phyloP scores from a whole-genome alignment of 768 basidiomycete species.

The Podaxis sp. region DNA sequence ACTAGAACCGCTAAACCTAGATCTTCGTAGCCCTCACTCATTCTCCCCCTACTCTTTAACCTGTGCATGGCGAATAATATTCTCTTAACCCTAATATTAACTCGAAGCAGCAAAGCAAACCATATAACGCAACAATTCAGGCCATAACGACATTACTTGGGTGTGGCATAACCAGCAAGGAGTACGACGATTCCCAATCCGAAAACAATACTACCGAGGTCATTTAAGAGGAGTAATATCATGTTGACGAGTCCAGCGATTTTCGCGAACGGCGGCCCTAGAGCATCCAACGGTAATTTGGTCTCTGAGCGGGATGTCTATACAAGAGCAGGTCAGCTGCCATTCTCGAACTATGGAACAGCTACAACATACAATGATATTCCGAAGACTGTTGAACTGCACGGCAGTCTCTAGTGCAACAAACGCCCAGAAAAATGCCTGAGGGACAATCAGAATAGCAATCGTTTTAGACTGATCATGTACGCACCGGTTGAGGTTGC shows the following conservation, averaged over 20 bases:
- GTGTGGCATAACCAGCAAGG: slow-evolving; percentile 43
- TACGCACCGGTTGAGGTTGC: slow-evolving; percentile 50
- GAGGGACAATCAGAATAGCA: background rate
- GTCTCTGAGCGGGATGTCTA: slow-evolving; percentile 57
- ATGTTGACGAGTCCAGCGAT: slow-evolving; percentile 65
- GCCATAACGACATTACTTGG: background rate
- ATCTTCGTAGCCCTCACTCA: background rate
- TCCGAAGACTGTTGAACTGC: slow-evolving; percentile 70
- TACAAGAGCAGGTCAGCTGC: slow-evolving; percentile 38
- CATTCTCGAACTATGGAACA: background rate
- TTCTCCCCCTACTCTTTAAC: background rate
- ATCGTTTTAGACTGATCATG: background rate
- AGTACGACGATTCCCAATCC: slow-evolving; percentile 64
- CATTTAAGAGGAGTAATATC: slow-evolving; percentile 63
- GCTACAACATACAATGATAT: slow-evolving; percentile 50
- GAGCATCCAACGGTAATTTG: slow-evolving; percentile 60
- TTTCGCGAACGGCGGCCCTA: slow-evolving; percentile 57
- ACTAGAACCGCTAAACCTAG: background rate
- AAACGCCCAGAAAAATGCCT: slow-evolving; percentile 87
- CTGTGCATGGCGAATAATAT: slow-evolving; percentile 2
- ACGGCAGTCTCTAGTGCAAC: slow-evolving; percentile 65
- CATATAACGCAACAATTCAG: background rate
- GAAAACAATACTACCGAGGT: slow-evolving; percentile 65
- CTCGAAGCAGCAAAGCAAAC: background rate
- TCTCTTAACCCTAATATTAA: background rate